phyloP scores from a whole-genome alignment of 2,329 filamentous ascomycete species.

The Zymoseptoria passerinii region DNA sequence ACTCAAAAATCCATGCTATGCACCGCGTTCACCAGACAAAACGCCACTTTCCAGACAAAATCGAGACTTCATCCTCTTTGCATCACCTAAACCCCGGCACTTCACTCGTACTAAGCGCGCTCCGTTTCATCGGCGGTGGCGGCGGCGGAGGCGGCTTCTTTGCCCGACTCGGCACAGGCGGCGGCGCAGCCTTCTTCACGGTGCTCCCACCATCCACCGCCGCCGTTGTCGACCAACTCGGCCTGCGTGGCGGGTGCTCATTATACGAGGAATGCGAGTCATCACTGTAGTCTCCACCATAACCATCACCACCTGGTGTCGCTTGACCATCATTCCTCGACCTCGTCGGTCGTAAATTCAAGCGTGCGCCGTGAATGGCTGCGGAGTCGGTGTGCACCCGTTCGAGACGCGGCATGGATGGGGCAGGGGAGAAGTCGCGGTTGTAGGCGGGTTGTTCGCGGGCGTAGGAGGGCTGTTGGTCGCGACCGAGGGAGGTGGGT shows the following conservation, averaged over 20 bases:
- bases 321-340: slow-evolving; percentile 25
- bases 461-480: neutral
- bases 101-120: slow-evolving; percentile 37
- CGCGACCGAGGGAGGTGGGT: slow-evolving; percentile 35
- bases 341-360: slow-evolving; percentile 36
- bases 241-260: slow-evolving; percentile 32
- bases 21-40: neutral
- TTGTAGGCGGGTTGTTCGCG: neutral
- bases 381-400: slow-evolving; percentile 50
- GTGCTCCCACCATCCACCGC: slow-evolving; percentile 10
- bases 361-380: slow-evolving; percentile 40
- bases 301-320: slow-evolving; percentile 37
- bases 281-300: slow-evolving; percentile 45
- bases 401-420: slow-evolving; percentile 37
- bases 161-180: slow-evolving; percentile 47
- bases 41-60: neutral
- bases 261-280: slow-evolving; percentile 41
- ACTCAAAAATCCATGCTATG: neutral
- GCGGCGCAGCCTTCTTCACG: slow-evolving; percentile 55
- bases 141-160: slow-evolving; percentile 58
- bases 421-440: slow-evolving; percentile 44
- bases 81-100: slow-evolving; percentile 14
- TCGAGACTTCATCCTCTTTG: neutral
- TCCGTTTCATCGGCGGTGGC: slow-evolving; percentile 56
- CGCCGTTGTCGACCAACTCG: slow-evolving; percentile 39